phyloP scores from a whole-genome alignment of 2,329 filamentous ascomycete species.

The Berkeleyomyces rouxiae region DNA sequence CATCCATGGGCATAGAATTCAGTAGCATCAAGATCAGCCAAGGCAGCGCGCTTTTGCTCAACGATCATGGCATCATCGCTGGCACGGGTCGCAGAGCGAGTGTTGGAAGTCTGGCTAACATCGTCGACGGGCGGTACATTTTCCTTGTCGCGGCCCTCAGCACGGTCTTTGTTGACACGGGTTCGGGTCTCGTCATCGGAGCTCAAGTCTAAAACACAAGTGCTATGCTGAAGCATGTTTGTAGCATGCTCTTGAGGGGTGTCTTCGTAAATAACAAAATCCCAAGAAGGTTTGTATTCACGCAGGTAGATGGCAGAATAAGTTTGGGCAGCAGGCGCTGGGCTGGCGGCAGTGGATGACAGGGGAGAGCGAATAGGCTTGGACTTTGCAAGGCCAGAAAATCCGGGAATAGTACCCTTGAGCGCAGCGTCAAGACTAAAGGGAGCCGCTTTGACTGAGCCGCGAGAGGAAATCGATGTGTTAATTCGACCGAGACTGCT shows the following conservation, averaged over 20 bases:
- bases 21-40: constrained; percentile 49
- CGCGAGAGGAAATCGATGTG: constrained; percentile 43
- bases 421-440: constrained; percentile 78
- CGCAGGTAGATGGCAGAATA: constrained; percentile 16
- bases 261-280: constrained; percentile 91
- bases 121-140: constrained; percentile 67
- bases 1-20: constrained; percentile 54
- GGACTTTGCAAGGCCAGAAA: constrained; percentile 27
- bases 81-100: constrained; percentile 20
- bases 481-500: constrained; percentile 54
- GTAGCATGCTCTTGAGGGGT: constrained; percentile 79
- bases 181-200: constrained; percentile 63
- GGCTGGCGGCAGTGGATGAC: constrained; percentile 19
- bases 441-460: constrained; percentile 34
- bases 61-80: constrained; percentile 38
- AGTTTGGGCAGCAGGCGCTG: constrained; percentile 15
- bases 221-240: constrained; percentile 83
- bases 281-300: constrained; percentile 52
- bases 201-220: constrained; percentile 71
- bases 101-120: constrained; percentile 37
- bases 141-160: constrained; percentile 66
- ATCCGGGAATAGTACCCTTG: constrained; percentile 54
- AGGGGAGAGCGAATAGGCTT: constrained; percentile 16
- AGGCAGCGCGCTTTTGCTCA: constrained; percentile 46
- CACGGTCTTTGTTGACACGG: constrained; percentile 33